phyloP scores from a whole-genome alignment of 2,329 filamentous ascomycete genomes.

The Penicillium freii region DNA sequence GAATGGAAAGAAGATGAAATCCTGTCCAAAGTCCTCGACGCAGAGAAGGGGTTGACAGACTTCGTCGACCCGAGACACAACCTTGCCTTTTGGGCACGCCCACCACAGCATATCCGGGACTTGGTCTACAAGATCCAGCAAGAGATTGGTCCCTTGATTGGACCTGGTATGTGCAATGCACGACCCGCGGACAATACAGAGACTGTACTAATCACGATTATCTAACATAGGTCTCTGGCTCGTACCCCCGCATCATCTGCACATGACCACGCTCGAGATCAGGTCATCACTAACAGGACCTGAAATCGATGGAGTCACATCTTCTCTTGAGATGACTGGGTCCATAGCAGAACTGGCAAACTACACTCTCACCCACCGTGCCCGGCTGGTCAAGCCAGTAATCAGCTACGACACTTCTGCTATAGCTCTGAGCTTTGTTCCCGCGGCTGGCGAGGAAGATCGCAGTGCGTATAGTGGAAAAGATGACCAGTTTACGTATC shows the following conservation, averaged over 20 bases:
- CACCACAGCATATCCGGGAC: slow-evolving; percentile 67
- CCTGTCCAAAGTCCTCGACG: slow-evolving; percentile 66
- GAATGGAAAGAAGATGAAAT: slow-evolving; percentile 75
- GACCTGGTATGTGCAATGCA: slow-evolving; percentile 60
- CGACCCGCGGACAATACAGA: not conserved
- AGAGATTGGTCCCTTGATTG: slow-evolving; percentile 59
- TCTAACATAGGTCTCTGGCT: slow-evolving; percentile 70
- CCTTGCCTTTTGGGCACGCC: slow-evolving; percentile 83
- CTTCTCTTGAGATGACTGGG: slow-evolving; percentile 53
- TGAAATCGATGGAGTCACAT: slow-evolving; percentile 65
- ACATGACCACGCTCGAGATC: slow-evolving; percentile 82
- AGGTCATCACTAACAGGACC: slow-evolving; percentile 71
- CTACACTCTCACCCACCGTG: slow-evolving; percentile 64
- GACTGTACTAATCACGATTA: not conserved
- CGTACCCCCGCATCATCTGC: slow-evolving; percentile 74
- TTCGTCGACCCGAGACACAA: slow-evolving; percentile 77
- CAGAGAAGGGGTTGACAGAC: slow-evolving; percentile 58
- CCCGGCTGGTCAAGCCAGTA: slow-evolving; percentile 76
- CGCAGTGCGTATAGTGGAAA: slow-evolving; percentile 37
- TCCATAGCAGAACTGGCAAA: slow-evolving; percentile 60
- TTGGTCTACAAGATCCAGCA: slow-evolving; percentile 69
- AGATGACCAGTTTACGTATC: slow-evolving; percentile 76
- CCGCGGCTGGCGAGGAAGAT: slow-evolving; percentile 64
- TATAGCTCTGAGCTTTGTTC: slow-evolving; percentile 82
- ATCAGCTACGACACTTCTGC: slow-evolving; percentile 83